A percentile compares a stretch with the other conserved stretches of the same genome.
These are phyloP conservation scores for Fistulifera solaris DNA, from an alignment of 108 stramenopile species.

Conservation along the genomic window DNA sequence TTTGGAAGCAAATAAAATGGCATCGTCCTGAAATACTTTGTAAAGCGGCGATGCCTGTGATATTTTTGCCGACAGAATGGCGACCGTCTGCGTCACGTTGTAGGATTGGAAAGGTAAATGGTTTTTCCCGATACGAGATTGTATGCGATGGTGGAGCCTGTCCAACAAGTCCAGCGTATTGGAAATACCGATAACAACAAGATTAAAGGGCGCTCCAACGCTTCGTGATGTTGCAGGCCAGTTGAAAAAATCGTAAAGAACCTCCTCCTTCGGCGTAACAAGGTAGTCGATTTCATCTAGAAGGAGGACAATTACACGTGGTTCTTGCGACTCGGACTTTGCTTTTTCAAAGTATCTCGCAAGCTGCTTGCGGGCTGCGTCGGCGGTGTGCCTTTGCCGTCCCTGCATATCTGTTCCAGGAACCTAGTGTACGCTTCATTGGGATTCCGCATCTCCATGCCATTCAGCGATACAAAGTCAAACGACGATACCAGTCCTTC, in stretches of 20 bases:
- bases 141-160: conserved; percentile 68
- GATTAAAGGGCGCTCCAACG: background rate
- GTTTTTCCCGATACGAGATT: conserved; percentile 60
- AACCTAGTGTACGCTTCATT: conserved; percentile 71
- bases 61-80: conserved; percentile 62
- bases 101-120: conserved; percentile 59
- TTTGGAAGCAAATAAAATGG: conserved; percentile 81
- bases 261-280: conserved; percentile 85
- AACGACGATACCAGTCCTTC: conserved; percentile 54
- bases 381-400: conserved; percentile 31
- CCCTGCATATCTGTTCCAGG: conserved; percentile 62
- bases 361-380: conserved; percentile 42
- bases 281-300: conserved; percentile 98
- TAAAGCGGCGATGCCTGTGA: conserved; percentile 25
- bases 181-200: conserved; percentile 92
- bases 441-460: conserved; percentile 79
- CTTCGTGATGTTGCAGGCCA: conserved; percentile 68
- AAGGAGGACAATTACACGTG: conserved; percentile 49
- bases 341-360: conserved; percentile 47
- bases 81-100: conserved; percentile 29
- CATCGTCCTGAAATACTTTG: conserved; percentile 54
- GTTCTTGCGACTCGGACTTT: conserved; percentile 2
- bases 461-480: conserved; percentile 67
- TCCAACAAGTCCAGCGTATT: conserved; percentile 98
- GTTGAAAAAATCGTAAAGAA: conserved; percentile 96